Base-by-base conservation (phyloP, 768 basidiomycete genomes). In the Mycena floridula region DNA sequence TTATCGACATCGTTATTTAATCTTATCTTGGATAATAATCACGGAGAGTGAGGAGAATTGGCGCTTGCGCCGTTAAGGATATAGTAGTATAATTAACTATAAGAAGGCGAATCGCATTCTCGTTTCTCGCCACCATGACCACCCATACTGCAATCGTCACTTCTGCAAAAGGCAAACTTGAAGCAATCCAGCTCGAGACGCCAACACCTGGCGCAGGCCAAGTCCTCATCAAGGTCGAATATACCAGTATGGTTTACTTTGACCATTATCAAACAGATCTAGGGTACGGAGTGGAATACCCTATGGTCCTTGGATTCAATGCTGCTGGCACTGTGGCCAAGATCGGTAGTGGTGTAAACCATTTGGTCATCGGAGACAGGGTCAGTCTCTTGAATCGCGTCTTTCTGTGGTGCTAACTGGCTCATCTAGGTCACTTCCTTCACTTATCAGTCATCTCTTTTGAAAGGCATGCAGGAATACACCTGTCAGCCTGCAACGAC, bases 141-240 rank as follows among this genome's bases (percentile, higher is more conserved):
- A 70, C 60, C 2, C 73, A 77, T 49, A 63, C 54, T 8, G 74
- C 68, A 8, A 59, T 75, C 37, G 74, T 69, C 7, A 59, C 64
- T 5, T 61, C 56, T 6, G 50, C 66, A 25, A 53, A 59, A 44
- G 65, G 68, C 5, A 52, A 58, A 4, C 48, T 71, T 26, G 66
- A 68, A 20, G 61, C 54, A 2, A 60, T 70, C 20, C 59, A 65
- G 39, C 58, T 68, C 5, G 47, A 61, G 2, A 73, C 71, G 3
- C 40, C 45, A 28, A 25, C 50, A 7, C 70, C 69, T 4, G 57
- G 52, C n/a, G 47, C 54, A 7, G 65, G 57, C n/a, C 59, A 72
- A 42, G 63, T 74, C 16, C 59, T 67, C 20, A 40, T 76, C 42
- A 66, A 68, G 52, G 67, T 70, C 8, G 60, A 59, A 30, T 72